Conservation (phyloP, 176 grass and related monocot species). For the Cocos nucifera region DNA sequence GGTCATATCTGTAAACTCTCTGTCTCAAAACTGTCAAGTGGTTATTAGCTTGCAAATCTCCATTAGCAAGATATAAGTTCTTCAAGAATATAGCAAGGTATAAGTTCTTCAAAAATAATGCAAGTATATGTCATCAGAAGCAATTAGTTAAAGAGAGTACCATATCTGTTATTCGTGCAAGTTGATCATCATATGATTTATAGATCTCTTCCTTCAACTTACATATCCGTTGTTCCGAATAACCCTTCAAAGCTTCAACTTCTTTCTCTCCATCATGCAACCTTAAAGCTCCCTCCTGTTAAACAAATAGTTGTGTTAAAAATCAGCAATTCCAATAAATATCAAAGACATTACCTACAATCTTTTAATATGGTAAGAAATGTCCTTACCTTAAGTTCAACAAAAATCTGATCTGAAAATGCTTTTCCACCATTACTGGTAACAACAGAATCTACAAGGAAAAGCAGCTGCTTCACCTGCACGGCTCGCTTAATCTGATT, state of each 20-base stretch:
- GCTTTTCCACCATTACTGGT: constrained; percentile 31
- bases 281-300: constrained; percentile 32
- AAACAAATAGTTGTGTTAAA: neutral
- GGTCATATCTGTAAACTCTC: too few species aligned
- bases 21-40: too few species aligned
- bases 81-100: too few species aligned
- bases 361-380: neutral
- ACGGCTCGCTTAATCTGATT: constrained; percentile 3
- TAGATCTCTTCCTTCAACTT: constrained; percentile 34
- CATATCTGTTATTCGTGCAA: constrained; percentile 31
- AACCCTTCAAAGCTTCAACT: constrained; percentile 8
- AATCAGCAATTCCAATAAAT: neutral
- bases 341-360: neutral
- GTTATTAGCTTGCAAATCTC: too few species aligned
- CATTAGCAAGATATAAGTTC: too few species aligned
- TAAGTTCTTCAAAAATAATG: too few species aligned
- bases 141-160: constrained; percentile 16
- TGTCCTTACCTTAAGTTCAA: constrained; percentile 41
- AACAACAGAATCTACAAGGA: constrained; percentile 35
- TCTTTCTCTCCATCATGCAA: constrained; percentile 22
- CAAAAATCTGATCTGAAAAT: constrained; percentile 43
- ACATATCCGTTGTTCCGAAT: constrained; percentile 50
- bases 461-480: constrained; percentile 29
- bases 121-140: too few species aligned
- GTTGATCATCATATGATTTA: constrained; percentile 37